Evolutionary conservation across 139 green algal species (phyloP).

Genomic region (Eudorina sp.): DNA sequence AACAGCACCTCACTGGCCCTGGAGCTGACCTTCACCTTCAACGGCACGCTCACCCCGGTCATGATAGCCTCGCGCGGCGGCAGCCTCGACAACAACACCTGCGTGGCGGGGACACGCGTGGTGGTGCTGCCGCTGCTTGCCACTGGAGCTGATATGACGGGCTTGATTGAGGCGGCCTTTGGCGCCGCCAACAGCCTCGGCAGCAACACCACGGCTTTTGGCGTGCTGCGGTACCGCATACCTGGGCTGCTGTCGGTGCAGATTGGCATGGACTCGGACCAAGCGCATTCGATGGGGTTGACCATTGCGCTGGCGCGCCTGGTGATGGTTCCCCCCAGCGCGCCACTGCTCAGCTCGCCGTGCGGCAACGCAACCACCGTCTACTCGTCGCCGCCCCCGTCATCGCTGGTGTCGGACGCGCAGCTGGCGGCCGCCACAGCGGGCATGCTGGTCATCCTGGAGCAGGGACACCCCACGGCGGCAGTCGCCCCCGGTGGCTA

Average conservation of each 20-base stretch:
- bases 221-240: neutral
- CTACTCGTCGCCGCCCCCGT: neutral
- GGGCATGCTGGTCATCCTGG: neutral
- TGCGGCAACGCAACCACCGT: neutral
- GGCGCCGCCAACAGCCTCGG: neutral
- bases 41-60: no score
- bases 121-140: neutral
- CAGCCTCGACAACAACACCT: no score
- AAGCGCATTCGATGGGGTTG: neutral
- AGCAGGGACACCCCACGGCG: neutral
- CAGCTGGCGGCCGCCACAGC: neutral
- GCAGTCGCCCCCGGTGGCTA: neutral
- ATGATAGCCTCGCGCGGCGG: no score
- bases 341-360: neutral
- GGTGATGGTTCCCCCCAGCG: neutral
- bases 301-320: neutral
- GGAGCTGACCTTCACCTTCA: neutral
- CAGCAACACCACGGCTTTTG: constrained; percentile 19
- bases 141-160: neutral
- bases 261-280: neutral
- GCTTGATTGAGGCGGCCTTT: neutral
- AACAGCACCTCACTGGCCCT: neutral
- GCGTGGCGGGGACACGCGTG: no score
- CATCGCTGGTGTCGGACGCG: neutral
- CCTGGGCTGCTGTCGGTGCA: neutral